Evolutionary conservation across 306 rosid species (phyloP), one percentile per base, ranked within the genome.

Genomic region (Inga laurina): DNA sequence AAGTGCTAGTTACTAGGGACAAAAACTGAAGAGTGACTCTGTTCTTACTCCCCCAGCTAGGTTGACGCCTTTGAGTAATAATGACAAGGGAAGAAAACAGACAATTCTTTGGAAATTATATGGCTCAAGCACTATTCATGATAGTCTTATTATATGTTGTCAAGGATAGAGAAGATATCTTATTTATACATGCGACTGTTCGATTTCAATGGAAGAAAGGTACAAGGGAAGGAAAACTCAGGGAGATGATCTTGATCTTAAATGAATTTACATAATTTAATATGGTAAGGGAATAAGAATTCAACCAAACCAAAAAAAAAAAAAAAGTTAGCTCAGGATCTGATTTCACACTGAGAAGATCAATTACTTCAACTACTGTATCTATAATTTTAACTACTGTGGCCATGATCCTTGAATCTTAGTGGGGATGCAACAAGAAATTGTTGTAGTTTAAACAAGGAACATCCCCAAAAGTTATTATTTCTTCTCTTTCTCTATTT

Each of bases 371-470:
- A 72, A 27, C 11, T 14, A 46, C 5, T 71, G 5, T 43, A 71
- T 0, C 19, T 9, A 4, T 7, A 39, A 9, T 27, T n/a, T n/a
- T 12, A 24, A 5, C 43, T 39, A 39, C 43, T 6, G 43, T 39
- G 43, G 43, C 79, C 79, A 61, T 43, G 64, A 62, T 65, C 80
- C 79, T 74, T 18, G 69, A 67, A 76, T 71, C 71, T 8, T 56
- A 10, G 79, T n/a, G 72, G 65, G 43, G 32, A 81, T 75, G 76
- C 72, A 76, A 83, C 79, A 12, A 54, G 70, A 68, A 78, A 82
- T 45, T 44, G 27, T 24, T 34, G 21, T 54, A 48, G 44, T 64
- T n/a, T 71, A 77, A 59, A 9, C 32, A n/a, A 10, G 32, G 37
- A 44, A 27, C 11, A 14, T 32, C 70, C 68, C 14, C 59, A 10